Base-by-base conservation (phyloP, 345 rosid genomes). In the Citrus glauca region DNA sequence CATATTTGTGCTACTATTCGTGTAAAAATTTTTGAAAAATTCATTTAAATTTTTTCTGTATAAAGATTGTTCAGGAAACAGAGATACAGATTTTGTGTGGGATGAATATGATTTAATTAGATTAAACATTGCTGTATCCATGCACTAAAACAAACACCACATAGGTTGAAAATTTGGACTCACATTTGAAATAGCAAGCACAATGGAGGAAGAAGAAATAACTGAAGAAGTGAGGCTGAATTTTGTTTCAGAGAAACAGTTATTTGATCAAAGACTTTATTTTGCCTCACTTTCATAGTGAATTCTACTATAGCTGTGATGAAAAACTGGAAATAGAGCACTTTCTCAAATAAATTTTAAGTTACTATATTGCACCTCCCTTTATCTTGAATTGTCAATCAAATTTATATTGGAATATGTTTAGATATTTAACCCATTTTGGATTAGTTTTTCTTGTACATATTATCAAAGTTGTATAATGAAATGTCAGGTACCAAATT, bases 401-500 rank as follows among this genome's bases (percentile, higher is more conserved):
- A 60, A 74, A 45, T 66, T 30, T 33, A 16, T 8, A 35, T 76
- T 30, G 25, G 13, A 66, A 25, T 10, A 35, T 56, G 17, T 35
- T 28, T 20, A 45, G 19, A 69, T 45, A 45, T 48, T 48, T 7
- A 30, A 30, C 10, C 20, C 9, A n/a, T 27, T 74, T 40, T 69
- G 59, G 20, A 4, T 50, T 32, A 16, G 37, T 56, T 76, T 25
- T 2, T 50, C 38, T 67, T 60, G 3, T 71, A 19, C 3, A 3
- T 25, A 22, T 76, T 27, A 75, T 70, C 22, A 42, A 66, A 55
- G 37, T 27, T 75, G 40, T 84, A 53, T 68, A 55, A 63, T 66
- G 69, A 35, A 66, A 7, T 76, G 72, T 80, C 91, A 95, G 99
- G 97, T 91, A 40, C 98, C 99, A 32, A 92, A 71, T 80, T 96